phyloP scores from a whole-genome alignment of 352 stramenopile species.

The Phytophthora pseudosyringae region DNA sequence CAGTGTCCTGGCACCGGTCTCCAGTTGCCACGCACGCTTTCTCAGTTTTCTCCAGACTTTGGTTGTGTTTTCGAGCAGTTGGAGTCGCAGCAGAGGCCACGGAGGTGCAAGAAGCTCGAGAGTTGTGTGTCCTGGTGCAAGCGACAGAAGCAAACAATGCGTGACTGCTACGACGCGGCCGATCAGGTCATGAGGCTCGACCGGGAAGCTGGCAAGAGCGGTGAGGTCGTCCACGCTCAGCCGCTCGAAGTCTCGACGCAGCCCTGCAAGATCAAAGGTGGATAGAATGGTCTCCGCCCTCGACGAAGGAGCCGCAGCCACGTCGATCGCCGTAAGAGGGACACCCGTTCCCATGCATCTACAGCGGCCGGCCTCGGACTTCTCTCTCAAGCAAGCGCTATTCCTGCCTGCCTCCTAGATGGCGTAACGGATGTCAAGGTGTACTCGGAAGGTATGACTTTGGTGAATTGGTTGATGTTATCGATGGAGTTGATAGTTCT shows the following conservation, averaged over 20 bases:
- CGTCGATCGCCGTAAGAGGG: constrained; percentile 7
- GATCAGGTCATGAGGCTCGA: constrained; percentile 51
- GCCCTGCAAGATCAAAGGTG: constrained; percentile 23
- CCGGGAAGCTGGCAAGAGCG: constrained; percentile 47
- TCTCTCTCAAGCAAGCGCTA: constrained; percentile 4
- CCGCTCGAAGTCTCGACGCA: constrained; percentile 34
- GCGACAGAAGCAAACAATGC: constrained; percentile 54
- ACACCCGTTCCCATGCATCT: constrained; percentile 34
- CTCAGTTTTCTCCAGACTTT: constrained; percentile 46
- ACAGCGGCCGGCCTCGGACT: not conserved
- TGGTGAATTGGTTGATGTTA: constrained; percentile 8
- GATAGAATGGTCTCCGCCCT: not conserved
- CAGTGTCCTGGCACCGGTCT: constrained; percentile 26
- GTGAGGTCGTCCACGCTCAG: constrained; percentile 52
- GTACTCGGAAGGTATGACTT: not conserved
- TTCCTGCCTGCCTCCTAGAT: constrained; percentile 3
- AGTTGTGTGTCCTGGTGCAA: constrained; percentile 32
- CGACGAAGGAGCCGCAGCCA: not conserved
- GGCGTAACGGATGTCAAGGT: constrained; percentile 17
- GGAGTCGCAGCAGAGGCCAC: constrained; percentile 63
- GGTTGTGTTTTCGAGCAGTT: constrained; percentile 43
- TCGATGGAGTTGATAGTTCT: not conserved
- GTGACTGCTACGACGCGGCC: constrained; percentile 41
- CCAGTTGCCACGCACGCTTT: constrained; percentile 48
- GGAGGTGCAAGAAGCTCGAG: constrained; percentile 38